Evolutionary conservation across 176 grass and related monocot genomes (phyloP).

Genomic region (Oryza punctata): DNA sequence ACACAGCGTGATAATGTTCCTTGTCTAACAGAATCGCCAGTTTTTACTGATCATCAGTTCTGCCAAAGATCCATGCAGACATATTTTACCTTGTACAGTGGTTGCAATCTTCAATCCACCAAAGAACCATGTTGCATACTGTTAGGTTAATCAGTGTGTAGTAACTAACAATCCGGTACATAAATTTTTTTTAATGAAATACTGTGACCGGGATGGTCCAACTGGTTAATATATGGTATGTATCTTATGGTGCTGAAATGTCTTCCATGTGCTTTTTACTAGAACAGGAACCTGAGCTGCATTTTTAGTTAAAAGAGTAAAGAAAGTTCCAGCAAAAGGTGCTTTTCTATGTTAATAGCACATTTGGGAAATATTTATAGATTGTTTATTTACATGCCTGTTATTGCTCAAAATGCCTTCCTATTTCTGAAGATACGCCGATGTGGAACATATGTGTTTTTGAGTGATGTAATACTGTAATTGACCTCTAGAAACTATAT

Average conservation of each 20-base stretch:
- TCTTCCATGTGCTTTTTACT: neutral
- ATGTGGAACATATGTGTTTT: neutral
- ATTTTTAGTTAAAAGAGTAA: constrained; percentile 13
- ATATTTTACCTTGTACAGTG: neutral
- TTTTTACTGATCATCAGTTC: neutral
- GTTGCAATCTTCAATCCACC: neutral
- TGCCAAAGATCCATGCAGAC: neutral
- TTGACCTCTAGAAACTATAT: neutral
- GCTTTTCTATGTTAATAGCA: neutral
- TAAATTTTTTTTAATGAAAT: too few species aligned
- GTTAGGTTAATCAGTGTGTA: neutral
- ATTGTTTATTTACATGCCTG: neutral
- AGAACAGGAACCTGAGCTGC: neutral
- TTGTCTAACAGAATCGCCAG: neutral
- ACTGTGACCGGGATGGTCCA: too few species aligned
- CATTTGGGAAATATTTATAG: neutral
- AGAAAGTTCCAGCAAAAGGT: neutral
- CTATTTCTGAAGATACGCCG: neutral
- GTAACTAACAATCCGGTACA: neutral
- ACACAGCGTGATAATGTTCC: neutral
- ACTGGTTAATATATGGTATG: neutral
- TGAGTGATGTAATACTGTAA: neutral
- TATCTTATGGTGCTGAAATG: too few species aligned
- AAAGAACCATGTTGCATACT: neutral
- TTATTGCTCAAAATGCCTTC: neutral